Percentiles rank a stretch among this genome's conserved stretches.
phyloP scores from a whole-genome alignment of 2,329 filamentous ascomycete species.

The Dactylonectria macrodidyma region DNA sequence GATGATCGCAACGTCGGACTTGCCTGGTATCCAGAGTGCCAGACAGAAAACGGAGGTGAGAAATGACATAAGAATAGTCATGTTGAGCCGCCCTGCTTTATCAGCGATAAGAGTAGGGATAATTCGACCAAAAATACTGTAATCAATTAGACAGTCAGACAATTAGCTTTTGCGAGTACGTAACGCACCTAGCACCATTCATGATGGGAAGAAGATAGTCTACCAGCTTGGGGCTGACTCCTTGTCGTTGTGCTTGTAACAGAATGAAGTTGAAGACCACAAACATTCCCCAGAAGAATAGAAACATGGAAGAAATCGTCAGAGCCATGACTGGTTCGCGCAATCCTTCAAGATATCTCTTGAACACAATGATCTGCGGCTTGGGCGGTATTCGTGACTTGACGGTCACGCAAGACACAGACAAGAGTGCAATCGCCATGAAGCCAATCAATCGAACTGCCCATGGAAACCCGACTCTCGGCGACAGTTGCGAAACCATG shows the following conservation, averaged over 20 bases:
- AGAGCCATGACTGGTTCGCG: slow-evolving; percentile 51
- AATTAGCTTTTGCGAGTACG: background rate
- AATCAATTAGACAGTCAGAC: background rate
- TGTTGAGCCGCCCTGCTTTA: background rate
- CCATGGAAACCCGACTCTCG: slow-evolving; percentile 56
- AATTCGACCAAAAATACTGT: background rate
- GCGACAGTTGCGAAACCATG: slow-evolving; percentile 55
- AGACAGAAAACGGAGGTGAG: background rate
- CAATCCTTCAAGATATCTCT: slow-evolving; percentile 42
- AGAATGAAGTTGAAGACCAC: slow-evolving; percentile 55
- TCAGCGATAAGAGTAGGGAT: background rate
- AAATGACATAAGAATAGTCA: background rate
- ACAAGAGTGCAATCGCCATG: slow-evolving; percentile 52
- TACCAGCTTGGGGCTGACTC: slow-evolving; percentile 45
- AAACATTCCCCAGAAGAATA: slow-evolving; percentile 55
- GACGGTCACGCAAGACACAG: slow-evolving; percentile 53
- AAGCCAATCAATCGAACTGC: slow-evolving; percentile 57
- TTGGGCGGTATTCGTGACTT: slow-evolving; percentile 36
- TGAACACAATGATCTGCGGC: slow-evolving; percentile 43
- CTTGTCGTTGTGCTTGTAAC: slow-evolving; percentile 42
- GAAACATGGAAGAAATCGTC: slow-evolving; percentile 50
- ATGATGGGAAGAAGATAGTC: slow-evolving; percentile 57
- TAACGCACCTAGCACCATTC: slow-evolving; percentile 48
- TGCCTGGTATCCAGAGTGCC: background rate
- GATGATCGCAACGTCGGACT: background rate